Evolutionary conservation across 2,329 filamentous ascomycete species (phyloP), one percentile per base, ranked within the genome.

Genomic region (Sphaceloma murrayae): DNA sequence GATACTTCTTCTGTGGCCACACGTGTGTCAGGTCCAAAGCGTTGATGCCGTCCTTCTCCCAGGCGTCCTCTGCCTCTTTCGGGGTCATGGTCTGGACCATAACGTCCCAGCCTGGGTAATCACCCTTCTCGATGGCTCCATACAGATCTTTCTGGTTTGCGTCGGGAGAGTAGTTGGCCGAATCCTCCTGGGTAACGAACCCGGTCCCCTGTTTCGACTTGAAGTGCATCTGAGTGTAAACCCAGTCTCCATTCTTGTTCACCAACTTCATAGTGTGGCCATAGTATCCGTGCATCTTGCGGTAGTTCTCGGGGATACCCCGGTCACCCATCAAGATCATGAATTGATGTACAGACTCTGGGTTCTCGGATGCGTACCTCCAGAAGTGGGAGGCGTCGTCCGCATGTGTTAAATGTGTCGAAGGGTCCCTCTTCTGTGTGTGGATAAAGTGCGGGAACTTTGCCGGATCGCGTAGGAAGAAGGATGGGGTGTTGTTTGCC

Each of bases 361-460:
- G 71, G 51, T 73, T 74, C 50, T 73, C 66, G 4, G 64, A 69
- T 1, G 71, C 60, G 49, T 73, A 74, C 51, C 73, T 78, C 78
- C 78, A 84, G 63, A 83, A 83, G 66, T 77, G 76, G 42, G 76
- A 80, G 9, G 69, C 68, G 48, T 77, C 72, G 39, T 75, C 70
- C 11, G 79, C 77, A 60, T 83, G 76, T 36, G 75, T 78, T 4
- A 83, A 62, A 56, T 85, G 77, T 3, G 78, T 84, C 52, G 77
- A 72, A 0, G 80, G 81, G 54, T 85, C 68, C n/a, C 80, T 70
- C 68, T 85, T 85, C 58, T 85, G 81, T 0, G 80, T 82, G 58
- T 84, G 80, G 43, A 84, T 84, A 55, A 84, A 80, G 55, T 79
- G 67, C 16, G 80, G 80, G 57, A 83, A 85, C 61, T 85, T 85